phyloP scores from a whole-genome alignment of 176 grass and related monocot genomes.

The Neostapfia colusana region DNA sequence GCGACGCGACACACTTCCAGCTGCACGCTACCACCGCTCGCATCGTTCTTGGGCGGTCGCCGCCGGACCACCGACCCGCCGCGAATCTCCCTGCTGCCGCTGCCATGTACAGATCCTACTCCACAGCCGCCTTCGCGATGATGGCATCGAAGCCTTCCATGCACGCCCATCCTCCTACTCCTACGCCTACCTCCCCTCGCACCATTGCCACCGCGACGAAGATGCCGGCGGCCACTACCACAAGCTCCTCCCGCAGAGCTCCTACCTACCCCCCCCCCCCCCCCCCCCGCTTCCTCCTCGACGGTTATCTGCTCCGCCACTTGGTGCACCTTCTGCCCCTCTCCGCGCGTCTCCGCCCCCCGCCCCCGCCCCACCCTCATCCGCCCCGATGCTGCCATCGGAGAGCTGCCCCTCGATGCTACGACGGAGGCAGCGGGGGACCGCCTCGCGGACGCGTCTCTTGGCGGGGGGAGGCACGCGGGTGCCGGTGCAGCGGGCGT shows the following conservation, averaged over 20 bases:
- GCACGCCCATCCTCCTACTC: conserved; percentile 24
- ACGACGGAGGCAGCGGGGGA: neutral
- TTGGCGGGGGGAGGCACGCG: conserved; percentile 15
- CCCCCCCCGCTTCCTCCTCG: conserved; percentile 21
- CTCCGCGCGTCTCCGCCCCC: conserved; percentile 29
- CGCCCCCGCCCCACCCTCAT: too few relatives aligned
- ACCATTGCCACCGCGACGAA: conserved; percentile 22
- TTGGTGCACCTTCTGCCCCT: conserved; percentile 46
- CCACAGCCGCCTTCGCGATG: conserved; percentile 31
- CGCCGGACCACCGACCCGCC: neutral
- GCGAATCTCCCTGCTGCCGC: neutral
- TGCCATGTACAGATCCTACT: conserved; percentile 62
- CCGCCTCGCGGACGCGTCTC: neutral
- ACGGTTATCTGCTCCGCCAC: conserved; percentile 53
- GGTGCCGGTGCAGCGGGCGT: conserved; percentile 19
- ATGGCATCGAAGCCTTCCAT: conserved; percentile 49
- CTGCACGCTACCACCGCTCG: too few relatives aligned
- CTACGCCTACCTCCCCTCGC: conserved; percentile 12
- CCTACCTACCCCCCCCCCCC: too few relatives aligned
- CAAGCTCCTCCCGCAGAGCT: conserved; percentile 32
- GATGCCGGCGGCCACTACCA: conserved; percentile 23
- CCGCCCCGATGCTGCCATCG: conserved; percentile 34
- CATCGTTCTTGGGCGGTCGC: neutral
- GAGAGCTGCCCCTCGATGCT: neutral
- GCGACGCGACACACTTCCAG: too few relatives aligned